Evolutionary conservation across 2,329 filamentous ascomycete species (phyloP), one percentile per base, ranked within the genome.

Genomic region (Arthrobotrys sphaeroides): DNA sequence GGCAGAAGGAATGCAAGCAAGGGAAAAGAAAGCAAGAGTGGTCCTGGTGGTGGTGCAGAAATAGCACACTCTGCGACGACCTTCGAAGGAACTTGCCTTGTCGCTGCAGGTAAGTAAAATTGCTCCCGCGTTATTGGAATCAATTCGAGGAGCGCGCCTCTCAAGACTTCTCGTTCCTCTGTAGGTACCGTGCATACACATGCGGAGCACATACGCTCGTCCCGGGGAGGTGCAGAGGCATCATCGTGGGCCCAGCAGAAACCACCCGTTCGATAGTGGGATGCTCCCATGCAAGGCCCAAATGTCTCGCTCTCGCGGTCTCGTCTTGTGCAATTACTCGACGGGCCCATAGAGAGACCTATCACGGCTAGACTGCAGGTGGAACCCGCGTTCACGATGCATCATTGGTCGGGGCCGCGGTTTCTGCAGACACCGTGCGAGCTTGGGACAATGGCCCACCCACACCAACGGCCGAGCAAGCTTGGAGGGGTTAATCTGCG

Each of bases 61-160:
- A 64, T 59, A 64, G 42, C 47, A 64, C 64, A 64, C 70, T 75
- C 64, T 75, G 72, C 72, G 72, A 75, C 72, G 64, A 75, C n/a
- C n/a, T n/a, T n/a, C 69, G 53, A 55, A 33, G 42, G 64, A 59
- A 53, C 53, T 60, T 74, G 69, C 69, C 62, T 62, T 61, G 61
- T 51, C 62, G 57, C 55, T 64, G 45, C 64, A 64, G 51, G 47
- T 28, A 64, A 75, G 42, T 69, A 53, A 75, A 69, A 75, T 75
- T 68, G 51, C 60, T 33, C 43, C 64, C 64, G 72, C 64, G 72
- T 65, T 59, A 75, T 69, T 75, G 72, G 72, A 59, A 55, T 55
- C 51, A 55, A 43, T 45, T 67, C 57, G 40, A 65, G 57, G 53
- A 75, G 72, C 72, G 72, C 72, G 72, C 72, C 72, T 69, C 64